Base-by-base conservation (phyloP, 1,284 basidiomycete species). In the Fistulinella staudtii region DNA sequence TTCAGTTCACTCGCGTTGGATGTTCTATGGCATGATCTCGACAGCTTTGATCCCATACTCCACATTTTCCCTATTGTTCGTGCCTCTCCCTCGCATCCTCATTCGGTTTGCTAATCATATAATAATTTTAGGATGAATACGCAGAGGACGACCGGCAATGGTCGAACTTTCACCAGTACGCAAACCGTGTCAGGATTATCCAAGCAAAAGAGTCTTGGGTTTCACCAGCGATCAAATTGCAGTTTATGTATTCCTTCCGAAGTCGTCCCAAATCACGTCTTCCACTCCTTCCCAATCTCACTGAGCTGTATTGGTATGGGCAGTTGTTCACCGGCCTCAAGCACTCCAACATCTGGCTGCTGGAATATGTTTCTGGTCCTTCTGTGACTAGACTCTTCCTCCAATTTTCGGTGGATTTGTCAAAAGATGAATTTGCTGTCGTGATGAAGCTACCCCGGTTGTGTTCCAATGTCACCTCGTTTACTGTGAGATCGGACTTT, bases 1-100 rank as follows among this genome's bases (percentile, higher is more conserved):
- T 48, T 55, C 51, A 58, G 40, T 37, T 36, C 43, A 6, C 36
- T 43, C 3, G 56, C 56, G 2, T 15, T 58, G 9, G 53, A 56
- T 21, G 8, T 28, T n/a, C 51, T 58, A 10, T 55, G 53, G 53
- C 37, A 11, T 13, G 33, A 52, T 6, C 54, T 55, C 9, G 8
- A 45, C 27, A 18, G 30, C 13, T 41, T 55, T 14, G 24, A 20
- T 3, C 54, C 57, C 4, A 3, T 57, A 0, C 36, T 57, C 17
- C 28, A 21, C 0, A 5, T 41, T 11, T 36, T 45, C 3, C 56
- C 51, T 0, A n/a, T 9, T 0, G 56, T 56, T 25, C 17, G 53
- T n/a, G 53, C 20, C 21, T 9, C 4, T 44, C 30, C 14, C 10
- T 8, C 7, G 0, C 17, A 11, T 36, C n/a, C n/a, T 15, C 22